These are phyloP conservation scores for Oidiodendron maius DNA, from an alignment of 495 filamentous ascomycete genomes.

Conservation along the genomic window DNA sequence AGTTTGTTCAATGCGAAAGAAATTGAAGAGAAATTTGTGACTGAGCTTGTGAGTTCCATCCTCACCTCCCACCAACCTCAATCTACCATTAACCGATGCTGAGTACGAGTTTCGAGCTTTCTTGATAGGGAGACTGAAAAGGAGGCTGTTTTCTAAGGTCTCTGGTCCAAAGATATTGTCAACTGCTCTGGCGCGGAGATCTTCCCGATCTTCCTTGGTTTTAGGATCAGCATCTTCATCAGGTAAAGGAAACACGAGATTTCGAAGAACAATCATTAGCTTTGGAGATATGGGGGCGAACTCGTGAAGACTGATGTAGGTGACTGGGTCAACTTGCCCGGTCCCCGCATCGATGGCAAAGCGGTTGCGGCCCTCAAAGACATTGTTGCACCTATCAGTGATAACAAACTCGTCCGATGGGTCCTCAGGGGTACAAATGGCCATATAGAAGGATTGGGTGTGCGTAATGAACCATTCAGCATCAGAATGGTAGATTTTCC, in stretches of 20 bases:
- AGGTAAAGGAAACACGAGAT: slow-evolving; percentile 21
- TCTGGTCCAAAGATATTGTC: neutral
- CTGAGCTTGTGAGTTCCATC: slow-evolving; percentile 16
- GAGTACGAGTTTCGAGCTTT: slow-evolving; percentile 35
- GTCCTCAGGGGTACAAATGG: slow-evolving; percentile 36
- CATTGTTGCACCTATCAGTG: slow-evolving; percentile 38
- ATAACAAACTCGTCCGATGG: slow-evolving; percentile 42
- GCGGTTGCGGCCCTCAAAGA: slow-evolving; percentile 37
- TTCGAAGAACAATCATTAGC: slow-evolving; percentile 43
- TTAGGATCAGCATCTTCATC: slow-evolving; percentile 19
- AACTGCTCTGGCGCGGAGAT: neutral
- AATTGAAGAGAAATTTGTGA: slow-evolving; percentile 35
- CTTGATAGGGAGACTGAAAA: slow-evolving; percentile 32
- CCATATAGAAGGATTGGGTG: slow-evolving; percentile 34
- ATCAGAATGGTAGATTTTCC: slow-evolving; percentile 35
- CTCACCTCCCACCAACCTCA: slow-evolving; percentile 9
- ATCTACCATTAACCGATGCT: slow-evolving; percentile 22
- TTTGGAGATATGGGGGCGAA: slow-evolving; percentile 44
- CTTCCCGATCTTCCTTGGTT: slow-evolving; percentile 10
- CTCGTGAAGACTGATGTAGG: slow-evolving; percentile 36
- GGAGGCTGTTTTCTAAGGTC: slow-evolving; percentile 16
- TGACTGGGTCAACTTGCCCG: slow-evolving; percentile 8
- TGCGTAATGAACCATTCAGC: slow-evolving; percentile 38
- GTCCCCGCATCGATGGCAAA: slow-evolving; percentile 19
- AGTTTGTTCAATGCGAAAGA: slow-evolving; percentile 27